These are phyloP conservation scores for Cryptosporidium tyzzeri DNA, from an alignment of 169 alveolate genomes.

Conservation along the genomic window DNA sequence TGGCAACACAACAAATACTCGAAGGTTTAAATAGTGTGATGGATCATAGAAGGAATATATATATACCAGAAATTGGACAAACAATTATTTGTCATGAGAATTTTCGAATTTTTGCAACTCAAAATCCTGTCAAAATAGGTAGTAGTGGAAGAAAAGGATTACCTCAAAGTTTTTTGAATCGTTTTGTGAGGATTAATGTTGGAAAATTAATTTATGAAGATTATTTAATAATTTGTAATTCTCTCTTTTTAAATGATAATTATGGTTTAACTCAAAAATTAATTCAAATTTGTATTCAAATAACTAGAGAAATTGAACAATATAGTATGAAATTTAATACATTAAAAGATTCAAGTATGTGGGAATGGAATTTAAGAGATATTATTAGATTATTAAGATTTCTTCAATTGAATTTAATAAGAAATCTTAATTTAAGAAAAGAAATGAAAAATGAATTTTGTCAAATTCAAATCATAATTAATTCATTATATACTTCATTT, in stretches of 20 bases:
- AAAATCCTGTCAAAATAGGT: constrained; percentile 97
- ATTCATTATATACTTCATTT: constrained; percentile 15
- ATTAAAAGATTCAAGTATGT: constrained; percentile 80
- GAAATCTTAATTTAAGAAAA: not conserved
- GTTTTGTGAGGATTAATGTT: constrained; percentile 95
- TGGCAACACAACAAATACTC: constrained; percentile 97
- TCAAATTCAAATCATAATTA: not conserved
- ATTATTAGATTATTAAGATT: constrained; percentile 63
- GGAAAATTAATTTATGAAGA: constrained; percentile 88
- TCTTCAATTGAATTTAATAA: constrained; percentile 27
- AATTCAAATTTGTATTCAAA: constrained; percentile 33
- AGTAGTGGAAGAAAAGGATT: constrained; percentile 97
- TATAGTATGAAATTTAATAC: constrained; percentile 22
- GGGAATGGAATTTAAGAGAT: constrained; percentile 88
- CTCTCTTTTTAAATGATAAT: constrained; percentile 76
- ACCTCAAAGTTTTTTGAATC: constrained; percentile 98
- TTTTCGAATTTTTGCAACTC: constrained; percentile 98
- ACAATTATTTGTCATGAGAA: constrained; percentile 93
- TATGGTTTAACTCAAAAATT: not conserved
- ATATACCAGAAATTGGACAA: constrained; percentile 95
- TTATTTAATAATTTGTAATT: constrained; percentile 86
- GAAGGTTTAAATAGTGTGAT: constrained; percentile 99
- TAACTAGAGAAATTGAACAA: constrained; percentile 76
- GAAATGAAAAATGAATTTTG: not conserved
- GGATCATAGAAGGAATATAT: constrained; percentile 97